phyloP scores from a whole-genome alignment of 306 rosid genomes.

The Dalbergia cultrata region DNA sequence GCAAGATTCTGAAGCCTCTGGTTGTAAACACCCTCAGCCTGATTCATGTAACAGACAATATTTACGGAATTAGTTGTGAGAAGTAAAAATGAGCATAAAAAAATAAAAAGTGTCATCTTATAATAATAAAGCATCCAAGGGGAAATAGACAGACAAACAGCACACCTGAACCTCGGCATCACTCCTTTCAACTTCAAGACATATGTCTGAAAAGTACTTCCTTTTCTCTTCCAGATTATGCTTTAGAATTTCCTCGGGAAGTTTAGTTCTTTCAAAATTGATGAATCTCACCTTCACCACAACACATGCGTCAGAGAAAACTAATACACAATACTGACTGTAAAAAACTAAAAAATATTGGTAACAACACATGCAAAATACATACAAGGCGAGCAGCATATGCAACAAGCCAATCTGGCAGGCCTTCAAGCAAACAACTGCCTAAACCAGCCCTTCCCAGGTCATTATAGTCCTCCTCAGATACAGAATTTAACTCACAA shows the following conservation, averaged over 20 bases:
- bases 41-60: constrained; percentile 45
- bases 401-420: constrained; percentile 97
- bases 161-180: constrained; percentile 97
- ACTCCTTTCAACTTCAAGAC: constrained; percentile 92
- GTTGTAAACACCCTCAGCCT: constrained; percentile 99
- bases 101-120: constrained; percentile 20
- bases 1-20: constrained; percentile 99
- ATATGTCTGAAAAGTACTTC: constrained; percentile 88
- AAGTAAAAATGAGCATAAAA: constrained; percentile 27
- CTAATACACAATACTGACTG: constrained; percentile 18
- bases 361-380: constrained; percentile 32
- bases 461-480: constrained; percentile 92
- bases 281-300: constrained; percentile 89
- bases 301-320: constrained; percentile 43
- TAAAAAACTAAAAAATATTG: constrained; percentile 26
- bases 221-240: constrained; percentile 91
- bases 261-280: constrained; percentile 93
- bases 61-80: background rate
- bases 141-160: constrained; percentile 32
- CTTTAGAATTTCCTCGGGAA: constrained; percentile 86
- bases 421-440: constrained; percentile 95
- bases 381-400: constrained; percentile 98
- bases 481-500: constrained; percentile 79
- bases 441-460: constrained; percentile 97
- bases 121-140: constrained; percentile 2